Conservation (phyloP, 2,329 filamentous ascomycete genomes). For the Penicillium corylophilum region DNA sequence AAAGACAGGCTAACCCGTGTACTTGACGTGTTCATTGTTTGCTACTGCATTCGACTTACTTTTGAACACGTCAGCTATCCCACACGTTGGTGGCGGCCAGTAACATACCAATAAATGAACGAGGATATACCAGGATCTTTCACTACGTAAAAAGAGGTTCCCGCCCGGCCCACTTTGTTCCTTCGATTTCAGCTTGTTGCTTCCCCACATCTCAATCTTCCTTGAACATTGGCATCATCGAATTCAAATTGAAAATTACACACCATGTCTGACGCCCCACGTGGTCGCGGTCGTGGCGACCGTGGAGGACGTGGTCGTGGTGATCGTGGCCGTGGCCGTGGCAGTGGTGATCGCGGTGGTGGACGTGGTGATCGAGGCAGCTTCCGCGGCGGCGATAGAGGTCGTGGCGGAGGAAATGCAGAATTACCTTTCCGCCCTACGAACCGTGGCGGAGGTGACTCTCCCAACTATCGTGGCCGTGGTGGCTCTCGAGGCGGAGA, state of each 20-base stretch:
- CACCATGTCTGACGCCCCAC: conserved; percentile 15
- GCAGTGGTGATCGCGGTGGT: conserved; percentile 20
- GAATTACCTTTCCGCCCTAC: conserved; percentile 25
- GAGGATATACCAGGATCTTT: too few relatives aligned
- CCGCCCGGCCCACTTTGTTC: too few relatives aligned
- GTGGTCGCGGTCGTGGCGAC: conserved; percentile 22
- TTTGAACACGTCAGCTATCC: too few relatives aligned
- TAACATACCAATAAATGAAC: too few relatives aligned
- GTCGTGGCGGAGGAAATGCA: conserved; percentile 21
- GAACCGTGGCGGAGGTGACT: conserved; percentile 21
- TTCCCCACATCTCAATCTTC: not conserved
- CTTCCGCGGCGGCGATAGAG: conserved; percentile 18
- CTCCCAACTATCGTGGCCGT: conserved; percentile 17
- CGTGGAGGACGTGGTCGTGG: conserved; percentile 16
- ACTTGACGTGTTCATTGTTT: too few relatives aligned
- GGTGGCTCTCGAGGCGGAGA: conserved; percentile 27
- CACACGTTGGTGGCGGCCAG: too few relatives aligned
- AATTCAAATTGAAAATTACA: not conserved
- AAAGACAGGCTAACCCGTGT: too few relatives aligned
- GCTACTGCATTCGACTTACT: too few relatives aligned
- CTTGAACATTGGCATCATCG: not conserved
- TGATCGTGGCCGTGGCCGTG: conserved; percentile 20
- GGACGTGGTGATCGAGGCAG: conserved; percentile 19
- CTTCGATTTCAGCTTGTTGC: too few relatives aligned
- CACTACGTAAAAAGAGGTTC: too few relatives aligned